phyloP scores from a whole-genome alignment of 768 basidiomycete species.

The Amanita brunnescens region DNA sequence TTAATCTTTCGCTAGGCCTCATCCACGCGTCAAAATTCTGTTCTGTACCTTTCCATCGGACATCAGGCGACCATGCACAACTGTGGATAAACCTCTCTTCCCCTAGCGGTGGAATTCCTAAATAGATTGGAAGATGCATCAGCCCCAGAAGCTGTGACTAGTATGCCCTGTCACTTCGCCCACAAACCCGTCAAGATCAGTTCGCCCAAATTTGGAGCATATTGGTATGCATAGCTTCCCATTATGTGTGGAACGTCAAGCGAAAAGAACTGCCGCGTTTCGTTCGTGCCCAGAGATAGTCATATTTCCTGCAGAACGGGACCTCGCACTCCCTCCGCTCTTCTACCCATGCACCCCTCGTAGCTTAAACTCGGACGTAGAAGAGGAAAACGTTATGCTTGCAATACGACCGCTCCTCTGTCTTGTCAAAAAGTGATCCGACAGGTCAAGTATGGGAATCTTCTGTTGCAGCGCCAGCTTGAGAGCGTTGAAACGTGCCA shows the following conservation, averaged over 20 bases:
- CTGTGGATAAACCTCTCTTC: too few species aligned
- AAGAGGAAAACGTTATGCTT: not conserved
- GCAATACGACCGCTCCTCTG: not conserved
- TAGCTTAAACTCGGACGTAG: conserved; percentile 7
- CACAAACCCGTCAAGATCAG: not conserved
- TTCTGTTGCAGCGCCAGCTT: not conserved
- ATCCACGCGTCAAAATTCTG: not conserved
- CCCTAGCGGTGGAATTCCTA: too few species aligned
- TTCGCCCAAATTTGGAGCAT: not conserved
- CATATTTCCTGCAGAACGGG: conserved; percentile 4
- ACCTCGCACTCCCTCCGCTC: not conserved
- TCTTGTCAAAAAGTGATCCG: conserved; percentile 5
- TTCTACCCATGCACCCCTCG: conserved; percentile 5
- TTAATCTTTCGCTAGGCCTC: not conserved
- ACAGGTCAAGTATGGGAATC: not conserved
- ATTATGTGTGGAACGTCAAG: not conserved
- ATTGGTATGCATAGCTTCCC: not conserved
- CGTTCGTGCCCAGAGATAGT: conserved; percentile 4
- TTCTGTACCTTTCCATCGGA: not conserved
- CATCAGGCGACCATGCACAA: not conserved
- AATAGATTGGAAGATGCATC: not conserved
- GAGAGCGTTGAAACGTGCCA: not conserved
- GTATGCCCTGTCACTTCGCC: not conserved
- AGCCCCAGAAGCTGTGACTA: not conserved
- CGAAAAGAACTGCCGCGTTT: not conserved